Evolutionary conservation across 2,329 filamentous ascomycete species (phyloP).

Genomic region (Ploettnerulaceae sp.): DNA sequence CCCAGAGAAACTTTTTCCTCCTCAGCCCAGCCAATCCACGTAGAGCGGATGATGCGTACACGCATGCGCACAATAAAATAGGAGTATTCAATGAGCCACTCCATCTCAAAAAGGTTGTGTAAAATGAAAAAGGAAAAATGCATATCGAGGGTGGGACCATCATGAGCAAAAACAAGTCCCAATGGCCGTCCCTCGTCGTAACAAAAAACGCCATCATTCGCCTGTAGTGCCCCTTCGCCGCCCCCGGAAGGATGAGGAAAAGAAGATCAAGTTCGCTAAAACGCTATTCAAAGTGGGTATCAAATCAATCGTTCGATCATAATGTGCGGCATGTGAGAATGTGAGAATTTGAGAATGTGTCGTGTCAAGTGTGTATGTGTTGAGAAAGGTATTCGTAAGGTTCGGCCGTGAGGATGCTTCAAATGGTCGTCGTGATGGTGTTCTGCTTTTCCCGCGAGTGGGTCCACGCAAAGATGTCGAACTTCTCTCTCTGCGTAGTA

Average conservation of each 20-base stretch:
- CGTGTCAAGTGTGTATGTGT: constrained; percentile 6
- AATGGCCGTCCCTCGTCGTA: not conserved
- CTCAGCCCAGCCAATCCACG: too few relatives aligned
- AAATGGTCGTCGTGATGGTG: constrained; percentile 10
- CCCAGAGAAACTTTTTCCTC: too few relatives aligned
- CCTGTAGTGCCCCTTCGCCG: not conserved
- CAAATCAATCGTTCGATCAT: constrained; percentile 31
- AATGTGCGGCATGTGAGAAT: constrained; percentile 5
- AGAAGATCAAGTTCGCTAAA: constrained; percentile 35
- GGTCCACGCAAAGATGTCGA: constrained; percentile 49
- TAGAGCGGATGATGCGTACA: too few relatives aligned
- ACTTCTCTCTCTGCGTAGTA: constrained; percentile 42
- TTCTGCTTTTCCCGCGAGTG: constrained; percentile 34
- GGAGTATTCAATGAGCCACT: too few relatives aligned
- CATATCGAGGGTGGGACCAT: too few relatives aligned
- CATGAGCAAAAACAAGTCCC: too few relatives aligned
- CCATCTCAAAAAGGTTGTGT: too few relatives aligned
- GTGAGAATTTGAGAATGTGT: constrained; percentile 6
- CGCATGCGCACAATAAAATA: too few relatives aligned
- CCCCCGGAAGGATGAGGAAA: constrained; percentile 8
- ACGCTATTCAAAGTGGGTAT: constrained; percentile 37
- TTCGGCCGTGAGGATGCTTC: constrained; percentile 5
- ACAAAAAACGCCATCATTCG: constrained; percentile 7
- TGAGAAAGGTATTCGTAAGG: constrained; percentile 17
- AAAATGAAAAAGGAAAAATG: not conserved